Conservation (phyloP, 1,284 basidiomycete species). For the Cutaneotrichosporon spelunceum region DNA sequence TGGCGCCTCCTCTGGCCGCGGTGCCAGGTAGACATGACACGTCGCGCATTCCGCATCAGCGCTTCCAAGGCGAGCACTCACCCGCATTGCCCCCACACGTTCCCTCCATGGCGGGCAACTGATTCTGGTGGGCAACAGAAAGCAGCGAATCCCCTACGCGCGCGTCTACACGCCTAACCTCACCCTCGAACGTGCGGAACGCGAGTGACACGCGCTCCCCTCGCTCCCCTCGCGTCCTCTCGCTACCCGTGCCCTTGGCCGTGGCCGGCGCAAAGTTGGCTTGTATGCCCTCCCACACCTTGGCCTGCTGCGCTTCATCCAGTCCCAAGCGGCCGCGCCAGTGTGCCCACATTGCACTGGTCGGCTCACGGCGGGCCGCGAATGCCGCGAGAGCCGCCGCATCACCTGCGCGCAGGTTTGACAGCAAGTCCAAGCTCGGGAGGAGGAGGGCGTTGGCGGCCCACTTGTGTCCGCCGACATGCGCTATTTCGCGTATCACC, state of each 20-base stretch:
- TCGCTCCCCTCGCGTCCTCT: neutral
- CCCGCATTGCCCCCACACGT: slow-evolving; percentile 51
- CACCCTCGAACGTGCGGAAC: slow-evolving; percentile 42
- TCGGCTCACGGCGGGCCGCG: slow-evolving; percentile 28
- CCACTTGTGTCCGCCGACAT: slow-evolving; percentile 81
- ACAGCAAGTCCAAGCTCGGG: slow-evolving; percentile 74
- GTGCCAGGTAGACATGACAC: slow-evolving; percentile 47
- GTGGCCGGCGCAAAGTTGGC: slow-evolving; percentile 1
- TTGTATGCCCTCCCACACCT: slow-evolving; percentile 11
- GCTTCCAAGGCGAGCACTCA: slow-evolving; percentile 21
- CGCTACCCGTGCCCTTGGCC: too few relatives aligned
- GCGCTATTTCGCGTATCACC: slow-evolving; percentile 64
- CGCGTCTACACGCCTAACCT: slow-evolving; percentile 31
- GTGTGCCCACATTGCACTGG: slow-evolving; percentile 33
- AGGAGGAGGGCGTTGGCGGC: slow-evolving; percentile 74
- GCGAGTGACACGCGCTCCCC: slow-evolving; percentile 24
- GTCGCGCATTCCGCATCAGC: slow-evolving; percentile 49
- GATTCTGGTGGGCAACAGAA: slow-evolving; percentile 41
- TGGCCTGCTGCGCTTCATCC: slow-evolving; percentile 61
- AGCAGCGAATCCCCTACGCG: slow-evolving; percentile 43
- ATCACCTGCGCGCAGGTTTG: slow-evolving; percentile 59
- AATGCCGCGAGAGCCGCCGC: slow-evolving; percentile 59
- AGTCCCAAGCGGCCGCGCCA: slow-evolving; percentile 77
- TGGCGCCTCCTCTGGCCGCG: slow-evolving; percentile 26
- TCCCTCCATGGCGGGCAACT: slow-evolving; percentile 50